phyloP scores from a whole-genome alignment of 208 protist genomes.

The Porcisia deanei region DNA sequence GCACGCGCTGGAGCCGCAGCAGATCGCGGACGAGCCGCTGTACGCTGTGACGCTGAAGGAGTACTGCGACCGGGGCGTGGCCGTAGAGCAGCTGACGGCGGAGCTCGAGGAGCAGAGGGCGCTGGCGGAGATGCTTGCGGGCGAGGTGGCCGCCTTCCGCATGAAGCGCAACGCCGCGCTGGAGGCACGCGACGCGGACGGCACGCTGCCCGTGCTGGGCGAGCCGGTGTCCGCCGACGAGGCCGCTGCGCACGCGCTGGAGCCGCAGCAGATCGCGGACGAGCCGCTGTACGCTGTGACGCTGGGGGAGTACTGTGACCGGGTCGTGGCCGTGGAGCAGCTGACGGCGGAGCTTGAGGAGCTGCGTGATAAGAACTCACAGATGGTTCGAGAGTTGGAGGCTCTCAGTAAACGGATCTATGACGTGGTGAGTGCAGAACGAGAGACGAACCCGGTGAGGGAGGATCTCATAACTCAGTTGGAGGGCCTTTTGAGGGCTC shows the following conservation, averaged over 20 bases:
- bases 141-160: slow-evolving; percentile 11
- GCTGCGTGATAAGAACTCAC: slow-evolving; percentile 13
- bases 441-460: background rate
- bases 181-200: slow-evolving; percentile 29
- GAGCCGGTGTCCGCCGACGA: slow-evolving; percentile 10
- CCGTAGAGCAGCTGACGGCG: background rate
- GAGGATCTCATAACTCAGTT: slow-evolving; percentile 36
- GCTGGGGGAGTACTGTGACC: slow-evolving; percentile 18
- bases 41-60: slow-evolving; percentile 27
- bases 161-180: slow-evolving; percentile 37
- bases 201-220: slow-evolving; percentile 26
- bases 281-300: slow-evolving; percentile 33
- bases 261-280: slow-evolving; percentile 23
- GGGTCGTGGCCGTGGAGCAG: background rate
- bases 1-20: slow-evolving; percentile 10
- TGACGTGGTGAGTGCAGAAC: slow-evolving; percentile 17
- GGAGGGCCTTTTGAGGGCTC: slow-evolving; percentile 36
- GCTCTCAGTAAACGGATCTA: slow-evolving; percentile 28
- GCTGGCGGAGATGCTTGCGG: background rate
- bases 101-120: slow-evolving; percentile 3
- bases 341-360: background rate
- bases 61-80: background rate
- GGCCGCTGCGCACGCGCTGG: slow-evolving; percentile 10
- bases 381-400: slow-evolving; percentile 25
- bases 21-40: slow-evolving; percentile 26